Percentiles rank a stretch among this genome's conserved stretches.
Evolutionary conservation across 108 stramenopile species (phyloP).

Genomic region (Schizochytrium sp.): DNA sequence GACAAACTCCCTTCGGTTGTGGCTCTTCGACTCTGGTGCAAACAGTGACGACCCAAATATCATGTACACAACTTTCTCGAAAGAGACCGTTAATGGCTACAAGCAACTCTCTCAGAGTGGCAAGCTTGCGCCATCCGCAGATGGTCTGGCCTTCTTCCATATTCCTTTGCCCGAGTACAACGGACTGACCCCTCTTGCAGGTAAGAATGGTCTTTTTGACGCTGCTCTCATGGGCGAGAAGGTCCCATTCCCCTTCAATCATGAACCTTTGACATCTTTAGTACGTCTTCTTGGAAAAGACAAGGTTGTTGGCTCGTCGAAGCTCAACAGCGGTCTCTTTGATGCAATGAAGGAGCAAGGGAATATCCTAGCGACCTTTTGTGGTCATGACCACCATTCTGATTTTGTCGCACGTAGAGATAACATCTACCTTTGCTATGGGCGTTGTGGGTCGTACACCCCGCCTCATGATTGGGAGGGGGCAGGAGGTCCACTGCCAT

Average conservation of each 20-base stretch:
- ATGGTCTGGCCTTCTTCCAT: conserved; percentile 33
- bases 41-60: conserved; percentile 27
- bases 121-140: conserved; percentile 28
- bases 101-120: conserved; percentile 17
- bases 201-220: conserved; percentile 51
- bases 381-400: conserved; percentile 54
- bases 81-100: conserved; percentile 9
- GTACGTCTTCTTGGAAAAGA: conserved; percentile 11
- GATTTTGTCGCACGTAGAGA: conserved; percentile 12
- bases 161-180: conserved; percentile 55
- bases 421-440: conserved; percentile 21
- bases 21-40: conserved; percentile 58
- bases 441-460: conserved; percentile 50
- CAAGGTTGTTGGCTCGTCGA: conserved; percentile 16
- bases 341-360: conserved; percentile 46
- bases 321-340: conserved; percentile 56
- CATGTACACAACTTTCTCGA: conserved; percentile 39
- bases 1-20: not conserved
- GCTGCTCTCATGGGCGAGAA: conserved; percentile 34
- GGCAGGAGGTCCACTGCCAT: conserved; percentile 29
- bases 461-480: conserved; percentile 54
- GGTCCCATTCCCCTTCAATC: conserved; percentile 37
- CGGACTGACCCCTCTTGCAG: not conserved
- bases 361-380: conserved; percentile 45
- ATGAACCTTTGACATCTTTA: conserved; percentile 4